A percentile compares a stretch with the other conserved stretches of the same genome.
These are phyloP conservation scores for Monosporozyma siamensis DNA, from an alignment of 805 yeast species.

Conservation along the genomic window DNA sequence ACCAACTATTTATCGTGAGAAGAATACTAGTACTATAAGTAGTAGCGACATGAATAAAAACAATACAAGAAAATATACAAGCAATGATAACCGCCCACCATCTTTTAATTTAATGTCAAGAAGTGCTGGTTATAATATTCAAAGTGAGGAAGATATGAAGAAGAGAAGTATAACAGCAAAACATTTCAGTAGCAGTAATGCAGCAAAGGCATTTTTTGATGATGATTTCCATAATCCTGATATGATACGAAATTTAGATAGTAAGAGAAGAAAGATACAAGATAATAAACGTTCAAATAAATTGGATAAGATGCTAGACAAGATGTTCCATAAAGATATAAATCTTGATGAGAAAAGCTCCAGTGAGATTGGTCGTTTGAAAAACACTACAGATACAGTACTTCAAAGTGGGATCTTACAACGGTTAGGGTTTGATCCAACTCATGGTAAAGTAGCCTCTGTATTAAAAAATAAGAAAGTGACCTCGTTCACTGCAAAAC, in stretches of 20 bases:
- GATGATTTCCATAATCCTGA: slow-evolving; percentile 43
- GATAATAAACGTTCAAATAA: slow-evolving; percentile 31
- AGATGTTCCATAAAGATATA: slow-evolving; percentile 8
- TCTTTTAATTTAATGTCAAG: neutral
- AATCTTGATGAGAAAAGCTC: slow-evolving; percentile 16
- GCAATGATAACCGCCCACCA: neutral
- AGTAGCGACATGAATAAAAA: neutral
- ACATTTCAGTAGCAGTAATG: slow-evolving; percentile 34
- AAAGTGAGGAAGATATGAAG: neutral
- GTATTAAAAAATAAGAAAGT: slow-evolving; percentile 9
- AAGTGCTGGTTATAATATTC: neutral
- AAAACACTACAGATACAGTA: slow-evolving; percentile 28
- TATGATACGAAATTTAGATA: slow-evolving; percentile 32
- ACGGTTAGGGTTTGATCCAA: slow-evolving; percentile 47
- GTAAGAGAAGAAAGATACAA: slow-evolving; percentile 33
- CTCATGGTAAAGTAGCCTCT: slow-evolving; percentile 24
- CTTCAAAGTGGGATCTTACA: slow-evolving; percentile 34
- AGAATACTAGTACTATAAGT: neutral
- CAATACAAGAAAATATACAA: neutral
- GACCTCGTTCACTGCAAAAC: neutral
- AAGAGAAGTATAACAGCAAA: slow-evolving; percentile 7
- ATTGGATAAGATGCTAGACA: slow-evolving; percentile 13
- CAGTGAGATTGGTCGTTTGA: slow-evolving; percentile 19
- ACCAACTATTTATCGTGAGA: slow-evolving; percentile 33
- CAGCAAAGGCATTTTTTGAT: slow-evolving; percentile 44